Percentiles rank a stretch among this genome's conserved stretches.
Conservation (phyloP, 2,329 filamentous ascomycete genomes). For the Hirsutella thompsonii region DNA sequence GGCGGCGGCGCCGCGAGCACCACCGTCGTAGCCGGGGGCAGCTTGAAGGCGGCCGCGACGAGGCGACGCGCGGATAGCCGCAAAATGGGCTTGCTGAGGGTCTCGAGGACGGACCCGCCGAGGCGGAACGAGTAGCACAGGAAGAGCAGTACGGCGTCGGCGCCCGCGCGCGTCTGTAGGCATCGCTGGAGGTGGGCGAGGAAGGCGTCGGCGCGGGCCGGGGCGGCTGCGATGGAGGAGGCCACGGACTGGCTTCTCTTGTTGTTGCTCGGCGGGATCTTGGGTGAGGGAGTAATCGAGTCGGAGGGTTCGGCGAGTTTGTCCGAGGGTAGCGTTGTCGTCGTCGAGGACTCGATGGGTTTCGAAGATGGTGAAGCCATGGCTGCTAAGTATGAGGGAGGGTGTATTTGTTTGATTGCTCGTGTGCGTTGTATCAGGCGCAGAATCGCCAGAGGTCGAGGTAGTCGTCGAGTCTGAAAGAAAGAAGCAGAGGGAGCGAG, state of each 20-base stretch:
- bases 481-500: too few species aligned
- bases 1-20: slow-evolving; percentile 29
- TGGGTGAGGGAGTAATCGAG: slow-evolving; percentile 3
- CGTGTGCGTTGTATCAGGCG: too few species aligned
- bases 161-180: slow-evolving; percentile 53
- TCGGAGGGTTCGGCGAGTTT: slow-evolving; percentile 6
- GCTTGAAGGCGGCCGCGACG: slow-evolving; percentile 36
- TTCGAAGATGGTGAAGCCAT: slow-evolving; percentile 3
- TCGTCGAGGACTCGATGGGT: too few species aligned
- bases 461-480: too few species aligned
- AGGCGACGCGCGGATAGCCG: slow-evolving; percentile 36
- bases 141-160: slow-evolving; percentile 57
- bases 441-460: too few species aligned
- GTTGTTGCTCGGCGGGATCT: slow-evolving; percentile 1
- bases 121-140: slow-evolving; percentile 54
- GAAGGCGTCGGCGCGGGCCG: slow-evolving; percentile 32
- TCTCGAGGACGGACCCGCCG: slow-evolving; percentile 34
- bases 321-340: slow-evolving; percentile 7
- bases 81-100: slow-evolving; percentile 44
- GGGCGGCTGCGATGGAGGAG: slow-evolving; percentile 7
- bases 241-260: neutral
- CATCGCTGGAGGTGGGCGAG: slow-evolving; percentile 46
- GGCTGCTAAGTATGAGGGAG: neutral
- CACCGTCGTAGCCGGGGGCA: slow-evolving; percentile 36
- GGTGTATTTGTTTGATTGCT: too few species aligned